phyloP scores from a whole-genome alignment of 768 basidiomycete species.

The Tephrocybe sp. region DNA sequence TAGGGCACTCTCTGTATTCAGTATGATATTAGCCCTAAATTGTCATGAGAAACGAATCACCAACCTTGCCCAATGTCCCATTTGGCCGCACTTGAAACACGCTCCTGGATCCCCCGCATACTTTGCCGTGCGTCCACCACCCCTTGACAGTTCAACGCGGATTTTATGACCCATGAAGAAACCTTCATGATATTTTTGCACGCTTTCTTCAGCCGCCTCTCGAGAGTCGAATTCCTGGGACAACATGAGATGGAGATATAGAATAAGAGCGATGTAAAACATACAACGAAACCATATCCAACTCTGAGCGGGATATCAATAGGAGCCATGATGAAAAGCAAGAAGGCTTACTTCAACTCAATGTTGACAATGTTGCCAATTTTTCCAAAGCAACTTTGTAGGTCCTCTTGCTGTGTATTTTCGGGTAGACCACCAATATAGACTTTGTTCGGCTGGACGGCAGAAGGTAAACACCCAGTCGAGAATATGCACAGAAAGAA shows the following conservation, averaged over 20 bases:
- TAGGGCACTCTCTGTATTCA: constrained; percentile 66
- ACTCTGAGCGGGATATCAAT: constrained; percentile 43
- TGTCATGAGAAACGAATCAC: constrained; percentile 16
- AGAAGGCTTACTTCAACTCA: constrained; percentile 72
- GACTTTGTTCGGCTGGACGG: constrained; percentile 88
- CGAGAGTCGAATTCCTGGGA: constrained; percentile 77
- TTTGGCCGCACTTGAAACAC: constrained; percentile 83
- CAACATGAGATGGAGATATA: constrained; percentile 6
- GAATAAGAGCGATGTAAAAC: constrained; percentile 21
- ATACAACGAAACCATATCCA: constrained; percentile 88
- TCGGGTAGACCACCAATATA: constrained; percentile 90
- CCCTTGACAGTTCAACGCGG: constrained; percentile 82
- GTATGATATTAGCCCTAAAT: background rate
- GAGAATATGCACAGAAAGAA: constrained; percentile 42
- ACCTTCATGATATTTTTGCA: constrained; percentile 85
- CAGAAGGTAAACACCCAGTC: constrained; percentile 68
- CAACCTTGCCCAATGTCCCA: constrained; percentile 89
- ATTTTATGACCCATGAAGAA: constrained; percentile 93
- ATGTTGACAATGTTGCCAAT: constrained; percentile 73
- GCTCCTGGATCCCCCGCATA: constrained; percentile 84
- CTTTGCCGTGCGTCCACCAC: constrained; percentile 78
- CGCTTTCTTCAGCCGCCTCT: constrained; percentile 83
- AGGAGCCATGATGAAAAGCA: constrained; percentile 13
- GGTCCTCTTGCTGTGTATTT: constrained; percentile 81
- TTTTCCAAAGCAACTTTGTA: constrained; percentile 84